Evolutionary conservation across 1,284 basidiomycete species (phyloP), one percentile per base, ranked within the genome.

Genomic region (Fomitopsis palustris): DNA sequence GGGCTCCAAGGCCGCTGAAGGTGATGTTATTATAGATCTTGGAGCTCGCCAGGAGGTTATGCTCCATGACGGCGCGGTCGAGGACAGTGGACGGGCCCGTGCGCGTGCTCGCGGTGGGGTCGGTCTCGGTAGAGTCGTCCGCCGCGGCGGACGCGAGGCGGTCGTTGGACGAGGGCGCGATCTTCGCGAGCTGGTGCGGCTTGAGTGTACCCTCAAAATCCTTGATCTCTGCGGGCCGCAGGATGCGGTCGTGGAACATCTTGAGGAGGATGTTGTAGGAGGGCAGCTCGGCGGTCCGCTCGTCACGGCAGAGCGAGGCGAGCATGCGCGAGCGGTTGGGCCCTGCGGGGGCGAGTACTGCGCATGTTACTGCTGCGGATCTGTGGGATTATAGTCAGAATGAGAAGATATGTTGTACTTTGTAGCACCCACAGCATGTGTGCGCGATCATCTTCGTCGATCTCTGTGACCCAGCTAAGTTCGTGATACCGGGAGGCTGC

Each of bases 171-270:
- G 90, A 91, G 51, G 92, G 86, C 29, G 90, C 85, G 51, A 99
- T 90, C 70, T 86, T 88, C 14, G 96, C 96, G 29, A 96, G 83
- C 72, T 99, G 97, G 75, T 99, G 97, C 7, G 90, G 85, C 66
- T 91, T 90, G 56, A 99, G 85, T 1, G 88, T 89, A 55, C 81
- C 81, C 72, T 96, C 94, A 70, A 99, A 98, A 58, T 90, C 88
- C 68, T 90, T 87, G 60, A 99, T 85, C 76, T 98, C 96, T 55
- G 85, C 81, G 0, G 93, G 82, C 49, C 94, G 89, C 45, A 99
- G 85, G 68, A 99, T 97, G 64, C 95, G 95, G 70, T 98, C 96
- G 64, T 97, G 86, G 75, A 98, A 95, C 92, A 98, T 98, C 70
- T 98, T 98, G 55, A 90, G 88, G 27, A 99, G 85, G 73, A 99